Percentiles rank a stretch among this genome's conserved stretches.
Evolutionary conservation across 352 stramenopile genomes (phyloP).

Genomic region (Phytophthora lateralis): DNA sequence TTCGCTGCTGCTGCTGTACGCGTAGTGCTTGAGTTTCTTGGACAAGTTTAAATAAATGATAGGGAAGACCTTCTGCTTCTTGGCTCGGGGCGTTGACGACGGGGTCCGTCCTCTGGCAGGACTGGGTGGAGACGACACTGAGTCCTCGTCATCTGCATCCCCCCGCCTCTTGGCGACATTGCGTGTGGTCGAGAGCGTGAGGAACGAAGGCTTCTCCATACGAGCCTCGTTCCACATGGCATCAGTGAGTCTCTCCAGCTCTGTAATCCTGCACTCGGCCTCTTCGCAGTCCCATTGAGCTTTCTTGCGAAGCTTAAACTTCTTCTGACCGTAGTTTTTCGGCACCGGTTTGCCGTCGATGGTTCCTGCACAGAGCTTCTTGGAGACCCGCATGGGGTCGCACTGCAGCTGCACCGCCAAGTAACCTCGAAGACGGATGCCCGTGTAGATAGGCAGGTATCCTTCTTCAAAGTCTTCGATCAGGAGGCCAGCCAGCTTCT

Average conservation of each 20-base stretch:
- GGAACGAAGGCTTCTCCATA: conserved; percentile 48
- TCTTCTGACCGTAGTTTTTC: conserved; percentile 84
- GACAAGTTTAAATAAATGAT: conserved; percentile 87
- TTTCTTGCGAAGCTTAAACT: conserved; percentile 77
- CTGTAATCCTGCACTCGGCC: conserved; percentile 41
- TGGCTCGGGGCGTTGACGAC: conserved; percentile 39
- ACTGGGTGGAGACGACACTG: conserved; percentile 14
- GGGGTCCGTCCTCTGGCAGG: conserved; percentile 37
- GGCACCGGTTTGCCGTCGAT: conserved; percentile 74
- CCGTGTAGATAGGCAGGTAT: conserved; percentile 75
- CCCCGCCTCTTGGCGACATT: conserved; percentile 33
- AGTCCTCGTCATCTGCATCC: conserved; percentile 14
- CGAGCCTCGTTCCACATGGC: conserved; percentile 67
- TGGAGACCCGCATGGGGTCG: conserved; percentile 83
- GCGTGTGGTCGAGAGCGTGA: conserved; percentile 72
- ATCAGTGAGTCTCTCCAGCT: conserved; percentile 54
- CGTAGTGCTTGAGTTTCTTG: conserved; percentile 61
- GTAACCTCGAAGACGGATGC: conserved; percentile 76
- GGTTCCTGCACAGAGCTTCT: conserved; percentile 75
- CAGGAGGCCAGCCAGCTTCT: conserved; percentile 56
- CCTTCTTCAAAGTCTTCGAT: conserved; percentile 80
- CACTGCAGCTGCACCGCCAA: conserved; percentile 79
- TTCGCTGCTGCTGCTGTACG: conserved; percentile 24
- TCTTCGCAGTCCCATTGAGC: conserved; percentile 55
- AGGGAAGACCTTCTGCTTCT: conserved; percentile 69